Conservation (phyloP, 306 rosid genomes). For the Inga oerstediana region DNA sequence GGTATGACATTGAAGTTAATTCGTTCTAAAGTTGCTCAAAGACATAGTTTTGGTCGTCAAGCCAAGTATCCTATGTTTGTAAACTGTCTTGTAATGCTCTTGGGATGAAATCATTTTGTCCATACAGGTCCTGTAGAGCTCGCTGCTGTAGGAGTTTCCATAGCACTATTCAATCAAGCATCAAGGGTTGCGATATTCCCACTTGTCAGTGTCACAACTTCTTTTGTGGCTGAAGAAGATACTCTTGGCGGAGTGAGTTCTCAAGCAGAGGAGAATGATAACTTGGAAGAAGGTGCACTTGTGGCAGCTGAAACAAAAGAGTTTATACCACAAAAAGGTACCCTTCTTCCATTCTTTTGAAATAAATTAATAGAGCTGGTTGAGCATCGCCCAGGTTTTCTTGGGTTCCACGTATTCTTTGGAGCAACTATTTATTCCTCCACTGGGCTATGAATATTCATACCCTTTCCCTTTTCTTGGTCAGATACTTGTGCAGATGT, state of each 20-base stretch:
- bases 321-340: constrained; percentile 66
- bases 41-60: not conserved
- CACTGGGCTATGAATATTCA: constrained; percentile 13
- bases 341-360: constrained; percentile 13
- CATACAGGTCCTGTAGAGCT: constrained; percentile 85
- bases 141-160: constrained; percentile 97
- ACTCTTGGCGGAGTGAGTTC: constrained; percentile 44
- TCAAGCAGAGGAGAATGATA: constrained; percentile 40
- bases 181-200: constrained; percentile 93
- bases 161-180: constrained; percentile 91
- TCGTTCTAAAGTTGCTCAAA: not conserved
- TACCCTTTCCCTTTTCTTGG: constrained; percentile 24
- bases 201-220: constrained; percentile 89
- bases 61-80: not conserved
- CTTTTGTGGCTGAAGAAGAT: constrained; percentile 98
- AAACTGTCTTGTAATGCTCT: constrained; percentile 13
- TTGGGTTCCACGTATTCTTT: not conserved
- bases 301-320: constrained; percentile 50
- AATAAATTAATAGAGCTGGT: not conserved
- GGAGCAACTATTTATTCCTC: not conserved
- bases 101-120: constrained; percentile 17
- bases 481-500: constrained; percentile 46
- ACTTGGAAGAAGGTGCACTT: constrained; percentile 50
- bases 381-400: constrained; percentile 8
- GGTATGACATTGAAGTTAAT: not conserved